These are phyloP conservation scores for Scedosporium aurantiacum DNA, from an alignment of 2,329 filamentous ascomycete genomes.

Conservation along the genomic window DNA sequence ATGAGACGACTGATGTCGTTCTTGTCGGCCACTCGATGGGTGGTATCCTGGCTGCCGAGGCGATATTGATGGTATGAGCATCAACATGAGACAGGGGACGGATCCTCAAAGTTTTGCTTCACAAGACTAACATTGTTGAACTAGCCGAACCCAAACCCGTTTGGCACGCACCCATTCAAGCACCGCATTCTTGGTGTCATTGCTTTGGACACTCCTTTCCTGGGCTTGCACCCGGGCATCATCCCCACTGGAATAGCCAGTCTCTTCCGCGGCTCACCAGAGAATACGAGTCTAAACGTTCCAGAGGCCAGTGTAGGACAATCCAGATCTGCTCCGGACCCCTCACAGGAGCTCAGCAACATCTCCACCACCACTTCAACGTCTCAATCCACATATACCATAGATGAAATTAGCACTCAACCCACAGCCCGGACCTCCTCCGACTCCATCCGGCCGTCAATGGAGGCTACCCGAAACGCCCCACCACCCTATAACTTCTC, in stretches of 20 bases:
- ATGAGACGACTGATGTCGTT: constrained; percentile 62
- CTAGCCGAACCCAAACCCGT: constrained; percentile 23
- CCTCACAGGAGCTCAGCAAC: not conserved
- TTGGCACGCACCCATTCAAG: constrained; percentile 36
- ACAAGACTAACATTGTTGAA: not conserved
- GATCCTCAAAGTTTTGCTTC: not conserved
- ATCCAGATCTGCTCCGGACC: not conserved
- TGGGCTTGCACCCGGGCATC: constrained; percentile 82
- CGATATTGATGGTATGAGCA: constrained; percentile 48
- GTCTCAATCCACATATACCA: not conserved
- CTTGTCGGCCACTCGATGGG: constrained; percentile 87
- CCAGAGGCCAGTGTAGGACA: not conserved
- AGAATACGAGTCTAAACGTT: constrained; percentile 2
- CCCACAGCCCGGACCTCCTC: constrained; percentile 3
- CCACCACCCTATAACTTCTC: constrained; percentile 9
- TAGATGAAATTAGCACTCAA: not conserved
- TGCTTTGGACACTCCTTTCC: constrained; percentile 74
- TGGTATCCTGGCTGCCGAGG: constrained; percentile 70
- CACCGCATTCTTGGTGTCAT: constrained; percentile 73
- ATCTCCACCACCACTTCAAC: not conserved
- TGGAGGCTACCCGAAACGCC: not conserved
- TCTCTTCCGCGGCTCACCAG: constrained; percentile 48
- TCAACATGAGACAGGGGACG: not conserved
- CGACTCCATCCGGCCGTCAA: not conserved
- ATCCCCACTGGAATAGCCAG: constrained; percentile 72